These are phyloP conservation scores for Ophiostoma himal-ulmi DNA, from an alignment of 2,329 filamentous ascomycete species.

Conservation along the genomic window DNA sequence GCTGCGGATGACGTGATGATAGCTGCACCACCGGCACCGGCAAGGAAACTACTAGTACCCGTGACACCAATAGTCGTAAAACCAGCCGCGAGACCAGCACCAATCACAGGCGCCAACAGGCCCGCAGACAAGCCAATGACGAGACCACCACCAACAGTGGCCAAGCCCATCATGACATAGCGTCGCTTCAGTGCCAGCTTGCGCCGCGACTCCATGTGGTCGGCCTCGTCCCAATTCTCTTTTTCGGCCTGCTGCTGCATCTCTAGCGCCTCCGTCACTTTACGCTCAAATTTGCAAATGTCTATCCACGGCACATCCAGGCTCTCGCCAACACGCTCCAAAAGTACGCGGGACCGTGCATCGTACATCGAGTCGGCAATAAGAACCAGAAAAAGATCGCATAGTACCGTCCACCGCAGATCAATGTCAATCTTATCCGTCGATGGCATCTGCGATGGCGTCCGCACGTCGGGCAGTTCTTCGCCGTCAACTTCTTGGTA, in stretches of 20 bases:
- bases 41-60: conserved; percentile 82
- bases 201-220: conserved; percentile 80
- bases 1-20: conserved; percentile 88
- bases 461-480: conserved; percentile 72
- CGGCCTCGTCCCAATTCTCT: conserved; percentile 96
- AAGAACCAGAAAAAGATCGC: conserved; percentile 90
- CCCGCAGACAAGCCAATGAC: conserved; percentile 95
- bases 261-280: conserved; percentile 90
- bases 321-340: conserved; percentile 75
- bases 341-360: conserved; percentile 71
- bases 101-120: conserved; percentile 85
- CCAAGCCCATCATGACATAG: conserved; percentile 92
- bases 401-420: conserved; percentile 92
- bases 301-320: conserved; percentile 84
- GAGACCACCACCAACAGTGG: conserved; percentile 87
- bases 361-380: conserved; percentile 96
- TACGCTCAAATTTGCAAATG: conserved; percentile 94
- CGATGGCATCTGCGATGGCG: conserved; percentile 72
- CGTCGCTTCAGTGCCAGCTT: conserved; percentile 76
- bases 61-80: conserved; percentile 92
- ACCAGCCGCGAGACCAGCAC: conserved; percentile 85
- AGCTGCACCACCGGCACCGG: conserved; percentile 85
- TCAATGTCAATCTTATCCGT: conserved; percentile 90
- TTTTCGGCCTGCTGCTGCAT: conserved; percentile 94
- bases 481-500: conserved; percentile 61